Evolutionary conservation across 2,329 filamentous ascomycete species (phyloP).

Genomic region (Diplodia seriata): DNA sequence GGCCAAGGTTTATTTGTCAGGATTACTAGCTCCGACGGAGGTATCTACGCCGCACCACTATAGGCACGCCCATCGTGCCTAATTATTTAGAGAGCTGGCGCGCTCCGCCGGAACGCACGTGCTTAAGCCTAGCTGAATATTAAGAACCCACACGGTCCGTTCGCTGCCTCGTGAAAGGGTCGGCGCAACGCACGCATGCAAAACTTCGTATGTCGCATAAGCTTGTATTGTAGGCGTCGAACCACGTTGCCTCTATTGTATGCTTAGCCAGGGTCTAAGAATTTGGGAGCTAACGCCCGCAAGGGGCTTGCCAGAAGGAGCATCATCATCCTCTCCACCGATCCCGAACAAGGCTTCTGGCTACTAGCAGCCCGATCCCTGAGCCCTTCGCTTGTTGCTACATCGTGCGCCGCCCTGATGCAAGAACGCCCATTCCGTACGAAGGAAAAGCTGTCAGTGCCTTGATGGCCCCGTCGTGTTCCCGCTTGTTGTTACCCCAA

Average conservation of each 20-base stretch:
- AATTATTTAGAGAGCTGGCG: neutral
- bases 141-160: neutral
- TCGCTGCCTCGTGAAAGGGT: neutral
- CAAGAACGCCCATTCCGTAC: slow-evolving; percentile 8
- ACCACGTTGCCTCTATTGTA: neutral
- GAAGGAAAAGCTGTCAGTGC: neutral
- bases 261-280: neutral
- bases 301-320: neutral
- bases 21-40: neutral
- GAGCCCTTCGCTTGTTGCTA: slow-evolving; percentile 5
- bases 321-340: neutral
- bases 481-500: slow-evolving; percentile 2
- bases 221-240: neutral
- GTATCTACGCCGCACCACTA: slow-evolving; percentile 4
- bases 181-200: neutral
- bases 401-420: neutral
- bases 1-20: slow-evolving; percentile 1
- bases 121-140: neutral
- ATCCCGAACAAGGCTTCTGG: neutral
- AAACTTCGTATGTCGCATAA: neutral
- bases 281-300: neutral
- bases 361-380: slow-evolving; percentile 2
- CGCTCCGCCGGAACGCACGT: neutral
- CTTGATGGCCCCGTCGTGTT: neutral
- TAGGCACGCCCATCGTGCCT: neutral